Percentiles rank a stretch among this genome's conserved stretches.
Conservation (phyloP, 2,329 filamentous ascomycete genomes). For the Calcarisporium arbuscula region DNA sequence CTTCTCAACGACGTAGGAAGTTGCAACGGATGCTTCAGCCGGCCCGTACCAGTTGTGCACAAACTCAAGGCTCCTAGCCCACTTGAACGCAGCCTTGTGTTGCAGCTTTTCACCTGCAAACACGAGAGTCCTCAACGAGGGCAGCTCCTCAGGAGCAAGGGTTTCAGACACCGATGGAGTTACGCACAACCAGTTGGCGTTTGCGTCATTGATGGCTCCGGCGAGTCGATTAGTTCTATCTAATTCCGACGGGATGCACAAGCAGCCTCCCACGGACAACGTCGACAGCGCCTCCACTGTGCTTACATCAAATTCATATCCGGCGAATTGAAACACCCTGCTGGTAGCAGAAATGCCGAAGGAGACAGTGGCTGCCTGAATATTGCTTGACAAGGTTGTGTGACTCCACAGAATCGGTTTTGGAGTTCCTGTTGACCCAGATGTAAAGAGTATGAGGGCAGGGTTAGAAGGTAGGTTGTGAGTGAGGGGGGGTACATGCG, state of each 20-base stretch:
- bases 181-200: neutral
- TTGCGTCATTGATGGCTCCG: neutral
- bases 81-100: constrained; percentile 1
- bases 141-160: neutral
- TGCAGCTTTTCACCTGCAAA: constrained; percentile 2
- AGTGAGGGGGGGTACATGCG: too few species aligned
- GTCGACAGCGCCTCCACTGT: neutral
- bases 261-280: neutral
- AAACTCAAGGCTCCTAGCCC: constrained; percentile 1
- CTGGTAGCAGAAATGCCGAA: too few species aligned
- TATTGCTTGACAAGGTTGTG: neutral
- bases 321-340: neutral
- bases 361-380: too few species aligned
- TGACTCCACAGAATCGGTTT: constrained; percentile 6
- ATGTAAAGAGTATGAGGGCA: constrained; percentile 4
- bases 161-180: neutral
- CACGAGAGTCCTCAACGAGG: neutral
- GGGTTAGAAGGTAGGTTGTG: neutral
- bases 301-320: neutral
- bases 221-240: neutral
- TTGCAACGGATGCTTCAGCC: constrained; percentile 2
- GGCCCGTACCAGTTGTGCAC: constrained; percentile 5
- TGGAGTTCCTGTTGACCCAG: constrained; percentile 5
- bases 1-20: constrained; percentile 1
- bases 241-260: neutral